A percentile compares a stretch with the other conserved stretches of the same genome.
These are phyloP conservation scores for Kodamaea arcana DNA, from an alignment of 1,139 yeast genomes.

Conservation along the genomic window DNA sequence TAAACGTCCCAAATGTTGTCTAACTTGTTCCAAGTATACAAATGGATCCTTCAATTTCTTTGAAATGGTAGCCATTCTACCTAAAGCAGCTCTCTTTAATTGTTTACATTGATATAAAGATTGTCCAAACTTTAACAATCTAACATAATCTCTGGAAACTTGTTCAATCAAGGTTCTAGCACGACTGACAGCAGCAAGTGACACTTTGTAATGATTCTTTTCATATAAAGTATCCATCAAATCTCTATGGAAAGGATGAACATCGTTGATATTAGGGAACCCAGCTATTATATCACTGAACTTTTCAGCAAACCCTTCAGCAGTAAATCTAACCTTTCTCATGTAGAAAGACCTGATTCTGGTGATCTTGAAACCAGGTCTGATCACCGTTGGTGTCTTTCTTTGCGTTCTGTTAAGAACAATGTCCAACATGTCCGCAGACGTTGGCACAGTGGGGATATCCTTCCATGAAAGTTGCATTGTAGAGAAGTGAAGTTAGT, in stretches of 20 bases:
- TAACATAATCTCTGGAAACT: slow-evolving; percentile 89
- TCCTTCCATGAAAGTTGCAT: slow-evolving; percentile 99
- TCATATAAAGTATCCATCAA: slow-evolving; percentile 96
- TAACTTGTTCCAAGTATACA: slow-evolving; percentile 90
- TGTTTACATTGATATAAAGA: slow-evolving; percentile 97
- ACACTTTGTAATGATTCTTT: slow-evolving; percentile 95
- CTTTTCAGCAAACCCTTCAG: slow-evolving; percentile 93
- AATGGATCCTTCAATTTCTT: slow-evolving; percentile 94
- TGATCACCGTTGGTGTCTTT: slow-evolving; percentile 95
- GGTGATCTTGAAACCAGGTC: slow-evolving; percentile 94
- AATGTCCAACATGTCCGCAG: slow-evolving; percentile 92
- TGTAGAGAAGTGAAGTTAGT: slow-evolving; percentile 10
- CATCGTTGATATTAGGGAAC: slow-evolving; percentile 94
- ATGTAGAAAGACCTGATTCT: slow-evolving; percentile 97
- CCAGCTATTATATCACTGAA: slow-evolving; percentile 79
- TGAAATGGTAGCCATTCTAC: slow-evolving; percentile 98
- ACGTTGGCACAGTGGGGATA: slow-evolving; percentile 88
- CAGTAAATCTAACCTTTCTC: slow-evolving; percentile 94
- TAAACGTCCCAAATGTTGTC: slow-evolving; percentile 97
- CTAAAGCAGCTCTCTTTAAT: slow-evolving; percentile 95
- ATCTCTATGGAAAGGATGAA: slow-evolving; percentile 98
- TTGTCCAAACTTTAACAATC: slow-evolving; percentile 94
- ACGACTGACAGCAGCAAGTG: slow-evolving; percentile 91
- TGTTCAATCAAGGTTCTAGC: slow-evolving; percentile 94
- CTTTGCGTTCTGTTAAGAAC: slow-evolving; percentile 96